These are phyloP conservation scores for Debaryomyces sp. DNA, from an alignment of 1,139 yeast species.

Conservation along the genomic window DNA sequence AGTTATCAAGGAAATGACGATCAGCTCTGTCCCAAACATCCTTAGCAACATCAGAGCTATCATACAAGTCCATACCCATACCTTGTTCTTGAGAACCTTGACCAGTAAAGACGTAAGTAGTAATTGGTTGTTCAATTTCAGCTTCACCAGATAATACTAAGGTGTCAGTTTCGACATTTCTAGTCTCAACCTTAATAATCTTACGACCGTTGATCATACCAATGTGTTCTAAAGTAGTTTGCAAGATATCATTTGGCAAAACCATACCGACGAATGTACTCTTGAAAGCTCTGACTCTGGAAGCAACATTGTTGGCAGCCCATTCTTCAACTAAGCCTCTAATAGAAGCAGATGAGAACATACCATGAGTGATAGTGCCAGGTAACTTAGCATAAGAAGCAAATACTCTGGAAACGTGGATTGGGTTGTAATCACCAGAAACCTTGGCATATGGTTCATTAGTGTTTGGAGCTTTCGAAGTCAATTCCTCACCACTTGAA, in stretches of 20 bases:
- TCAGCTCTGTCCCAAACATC: constrained; percentile 99
- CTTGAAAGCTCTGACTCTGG: constrained; percentile 93
- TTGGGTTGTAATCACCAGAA: constrained; percentile 98
- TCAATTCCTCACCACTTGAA: constrained; percentile 72
- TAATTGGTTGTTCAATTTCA: constrained; percentile 96
- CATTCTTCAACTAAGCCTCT: constrained; percentile 95
- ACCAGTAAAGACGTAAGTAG: constrained; percentile 97
- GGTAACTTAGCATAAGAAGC: constrained; percentile 92
- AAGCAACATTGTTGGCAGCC: constrained; percentile 97
- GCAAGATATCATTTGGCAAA: constrained; percentile 88
- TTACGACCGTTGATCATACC: constrained; percentile 99
- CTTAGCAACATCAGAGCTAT: constrained; percentile 87
- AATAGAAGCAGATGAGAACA: constrained; percentile 96
- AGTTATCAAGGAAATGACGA: constrained; percentile 84
- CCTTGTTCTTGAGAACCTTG: constrained; percentile 99
- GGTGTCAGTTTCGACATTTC: constrained; percentile 75
- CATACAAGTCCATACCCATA: constrained; percentile 99
- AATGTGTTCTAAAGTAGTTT: constrained; percentile 88
- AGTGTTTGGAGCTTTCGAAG: constrained; percentile 73
- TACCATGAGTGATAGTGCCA: constrained; percentile 98
- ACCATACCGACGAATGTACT: constrained; percentile 96
- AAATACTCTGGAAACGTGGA: constrained; percentile 94
- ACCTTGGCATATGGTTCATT: constrained; percentile 97
- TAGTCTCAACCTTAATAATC: constrained; percentile 89
- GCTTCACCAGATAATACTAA: constrained; percentile 92